Conservation (phyloP, 2,329 filamentous ascomycete genomes). For the Pyrenochaeta sp. region DNA sequence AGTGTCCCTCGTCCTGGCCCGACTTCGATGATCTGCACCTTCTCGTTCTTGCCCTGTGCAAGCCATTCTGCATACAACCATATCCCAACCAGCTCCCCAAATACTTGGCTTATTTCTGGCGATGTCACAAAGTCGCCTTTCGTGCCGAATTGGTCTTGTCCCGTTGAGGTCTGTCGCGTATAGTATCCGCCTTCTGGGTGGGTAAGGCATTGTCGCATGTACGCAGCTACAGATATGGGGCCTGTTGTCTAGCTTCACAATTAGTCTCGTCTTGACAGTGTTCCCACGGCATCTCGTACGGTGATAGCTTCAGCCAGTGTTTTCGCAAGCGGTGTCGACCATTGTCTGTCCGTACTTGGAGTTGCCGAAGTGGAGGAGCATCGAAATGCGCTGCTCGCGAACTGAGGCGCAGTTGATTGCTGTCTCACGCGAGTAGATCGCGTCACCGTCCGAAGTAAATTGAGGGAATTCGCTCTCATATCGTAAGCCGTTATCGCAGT, state of each 20-base stretch:
- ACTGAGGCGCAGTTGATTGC: slow-evolving; percentile 7
- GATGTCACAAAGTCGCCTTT: slow-evolving; percentile 97
- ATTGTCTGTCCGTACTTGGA: slow-evolving; percentile 62
- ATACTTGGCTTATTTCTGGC: slow-evolving; percentile 96
- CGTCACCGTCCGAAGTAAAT: slow-evolving; percentile 31
- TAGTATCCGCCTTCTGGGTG: slow-evolving; percentile 93
- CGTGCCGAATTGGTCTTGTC: slow-evolving; percentile 86
- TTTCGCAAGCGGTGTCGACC: slow-evolving; percentile 93
- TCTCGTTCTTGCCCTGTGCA: slow-evolving; percentile 77
- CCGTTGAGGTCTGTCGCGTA: slow-evolving; percentile 72
- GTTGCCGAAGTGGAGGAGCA: slow-evolving; percentile 42
- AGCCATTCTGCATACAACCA: slow-evolving; percentile 99
- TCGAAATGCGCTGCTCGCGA: slow-evolving; percentile 40
- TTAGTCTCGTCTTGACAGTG: slow-evolving; percentile 1
- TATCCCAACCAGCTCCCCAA: slow-evolving; percentile 91
- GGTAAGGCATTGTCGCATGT: slow-evolving; percentile 98
- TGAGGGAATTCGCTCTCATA: slow-evolving; percentile 44
- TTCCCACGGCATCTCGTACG: slow-evolving; percentile 58
- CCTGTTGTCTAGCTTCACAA: slow-evolving; percentile 73
- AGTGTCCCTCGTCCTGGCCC: slow-evolving; percentile 93
- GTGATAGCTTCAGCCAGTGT: slow-evolving; percentile 86
- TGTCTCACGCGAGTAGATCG: slow-evolving; percentile 22
- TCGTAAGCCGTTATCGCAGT: slow-evolving; percentile 29
- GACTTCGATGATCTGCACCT: slow-evolving; percentile 90
- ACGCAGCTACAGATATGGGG: slow-evolving; percentile 88